Evolutionary conservation across 2,329 filamentous ascomycete genomes (phyloP), one percentile per base, ranked within the genome.

Genomic region (Neoscytalidium dimidiatum): DNA sequence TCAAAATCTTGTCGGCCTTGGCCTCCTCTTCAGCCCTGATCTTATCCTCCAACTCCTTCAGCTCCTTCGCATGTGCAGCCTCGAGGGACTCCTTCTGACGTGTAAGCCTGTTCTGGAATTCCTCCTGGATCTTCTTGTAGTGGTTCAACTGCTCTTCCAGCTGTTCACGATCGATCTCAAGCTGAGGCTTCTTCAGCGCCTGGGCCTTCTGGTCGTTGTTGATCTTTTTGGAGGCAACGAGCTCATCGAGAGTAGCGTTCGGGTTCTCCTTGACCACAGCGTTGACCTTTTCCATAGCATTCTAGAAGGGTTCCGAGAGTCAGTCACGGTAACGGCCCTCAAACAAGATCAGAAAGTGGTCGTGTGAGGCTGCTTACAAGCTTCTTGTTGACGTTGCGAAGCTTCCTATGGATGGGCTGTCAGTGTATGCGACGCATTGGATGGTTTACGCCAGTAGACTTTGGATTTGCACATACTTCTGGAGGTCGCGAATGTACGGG

Each of bases 341-440:
- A 29, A 7, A 6, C 23, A 7, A 19, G 19, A 17, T 19, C 4
- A 64, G 44, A 43, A 33, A 8, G 52, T n/a, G 21, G 31, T 48
- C 35, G 26, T n/a, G 35, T 46, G 48, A 56, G 5, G 31, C 19
- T 29, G 83, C 91, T 82, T 81, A 96, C 92, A 73, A 98, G 89
- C 82, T 97, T 97, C 86, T 97, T 98, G 83, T 89, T 91, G 74
- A 95, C 82, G 79, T 95, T 96, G 75, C 94, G 93, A 72, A 97
- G 91, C 79, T 88, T 92, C 85, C 93, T 97, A 67, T 46, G 26
- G 31, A 9, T 8, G 19, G 5, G 17, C 13, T n/a, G 14, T 65
- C 11, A 65, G 35, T 26, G 23, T 26, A 21, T 5, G 28, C 33
- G 7, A 9, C 26, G 8, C 6, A 61, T 44, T 52, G 31, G 4